Percentiles rank a stretch among this genome's conserved stretches.
Evolutionary conservation across 73 alveolate genomes (phyloP).

Genomic region (Symbiodinium natans): DNA sequence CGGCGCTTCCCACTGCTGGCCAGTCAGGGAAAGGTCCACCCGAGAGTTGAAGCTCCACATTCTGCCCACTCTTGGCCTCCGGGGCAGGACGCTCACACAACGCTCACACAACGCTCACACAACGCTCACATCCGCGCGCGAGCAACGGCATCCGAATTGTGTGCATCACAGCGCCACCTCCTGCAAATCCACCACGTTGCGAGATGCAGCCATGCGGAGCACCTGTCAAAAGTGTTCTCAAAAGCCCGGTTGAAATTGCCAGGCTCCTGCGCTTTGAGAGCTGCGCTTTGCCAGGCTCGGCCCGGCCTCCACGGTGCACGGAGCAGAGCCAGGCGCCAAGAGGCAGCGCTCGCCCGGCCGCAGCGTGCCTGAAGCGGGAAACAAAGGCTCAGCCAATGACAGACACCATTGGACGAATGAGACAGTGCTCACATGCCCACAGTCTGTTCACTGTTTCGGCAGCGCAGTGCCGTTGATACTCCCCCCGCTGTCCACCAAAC

Average conservation of each 20-base stretch:
- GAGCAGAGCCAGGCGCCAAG: conserved; percentile 34
- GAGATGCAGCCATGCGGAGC: background rate
- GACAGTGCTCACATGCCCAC: too few relatives aligned
- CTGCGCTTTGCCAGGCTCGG: conserved; percentile 20
- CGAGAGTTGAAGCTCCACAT: conserved; percentile 64
- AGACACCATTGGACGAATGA: too few relatives aligned
- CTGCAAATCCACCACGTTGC: background rate
- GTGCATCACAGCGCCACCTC: background rate
- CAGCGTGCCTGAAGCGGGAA: conserved; percentile 25
- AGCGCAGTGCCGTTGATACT: background rate
- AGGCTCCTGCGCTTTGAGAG: conserved; percentile 6
- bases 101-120: too few relatives aligned
- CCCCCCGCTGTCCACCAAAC: background rate
- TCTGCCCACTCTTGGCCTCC: conserved; percentile 85
- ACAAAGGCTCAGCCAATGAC: background rate
- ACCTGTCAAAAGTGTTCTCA: background rate
- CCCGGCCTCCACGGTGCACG: conserved; percentile 21
- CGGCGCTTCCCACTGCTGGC: conserved; percentile 39
- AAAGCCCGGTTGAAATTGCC: too few relatives aligned
- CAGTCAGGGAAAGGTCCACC: conserved; percentile 55
- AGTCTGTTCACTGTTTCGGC: too few relatives aligned
- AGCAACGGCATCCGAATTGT: too few relatives aligned
- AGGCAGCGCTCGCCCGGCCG: conserved; percentile 54
- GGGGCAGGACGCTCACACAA: too few relatives aligned
- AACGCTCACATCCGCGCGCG: too few relatives aligned